Conservation (phyloP, 805 yeast genomes). For the Wickerhamomyces canadensis region DNA sequence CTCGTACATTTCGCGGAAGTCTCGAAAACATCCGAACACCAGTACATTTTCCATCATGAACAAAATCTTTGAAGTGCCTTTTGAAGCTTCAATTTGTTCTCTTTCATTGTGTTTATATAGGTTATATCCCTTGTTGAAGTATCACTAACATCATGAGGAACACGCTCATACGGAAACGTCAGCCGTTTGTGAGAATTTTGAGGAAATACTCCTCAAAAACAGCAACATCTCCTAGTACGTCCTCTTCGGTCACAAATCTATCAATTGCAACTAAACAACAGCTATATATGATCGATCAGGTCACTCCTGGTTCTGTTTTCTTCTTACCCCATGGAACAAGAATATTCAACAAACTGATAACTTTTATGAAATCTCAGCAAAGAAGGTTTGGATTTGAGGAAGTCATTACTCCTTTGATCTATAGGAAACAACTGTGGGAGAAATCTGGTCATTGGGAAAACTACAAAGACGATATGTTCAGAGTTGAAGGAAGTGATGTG, state of each 20-base stretch:
- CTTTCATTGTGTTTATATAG: too few species aligned
- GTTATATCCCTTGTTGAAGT: too few species aligned
- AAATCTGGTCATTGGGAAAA: constrained; percentile 95
- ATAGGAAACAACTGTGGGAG: constrained; percentile 80
- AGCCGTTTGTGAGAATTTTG: neutral
- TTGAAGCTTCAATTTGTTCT: too few species aligned
- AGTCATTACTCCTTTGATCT: constrained; percentile 88
- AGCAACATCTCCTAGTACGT: constrained; percentile 8
- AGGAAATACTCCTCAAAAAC: constrained; percentile 7
- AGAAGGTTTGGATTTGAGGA: constrained; percentile 79
- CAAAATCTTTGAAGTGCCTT: too few species aligned
- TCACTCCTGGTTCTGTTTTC: constrained; percentile 89
- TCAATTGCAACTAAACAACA: constrained; percentile 46
- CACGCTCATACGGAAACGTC: neutral
- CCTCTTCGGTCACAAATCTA: constrained; percentile 19
- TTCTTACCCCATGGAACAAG: constrained; percentile 91
- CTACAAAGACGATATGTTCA: constrained; percentile 91
- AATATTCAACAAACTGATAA: constrained; percentile 70
- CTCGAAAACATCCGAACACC: too few species aligned
- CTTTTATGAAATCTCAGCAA: constrained; percentile 84
- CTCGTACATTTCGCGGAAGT: neutral
- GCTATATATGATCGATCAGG: constrained; percentile 70
- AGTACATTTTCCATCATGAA: too few species aligned
- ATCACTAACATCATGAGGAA: too few species aligned
- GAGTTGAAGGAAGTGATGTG: constrained; percentile 55